Percentiles rank a stretch among this genome's conserved stretches.
phyloP scores from a whole-genome alignment of 305 asterid genomes.

The Plantago coronopus region DNA sequence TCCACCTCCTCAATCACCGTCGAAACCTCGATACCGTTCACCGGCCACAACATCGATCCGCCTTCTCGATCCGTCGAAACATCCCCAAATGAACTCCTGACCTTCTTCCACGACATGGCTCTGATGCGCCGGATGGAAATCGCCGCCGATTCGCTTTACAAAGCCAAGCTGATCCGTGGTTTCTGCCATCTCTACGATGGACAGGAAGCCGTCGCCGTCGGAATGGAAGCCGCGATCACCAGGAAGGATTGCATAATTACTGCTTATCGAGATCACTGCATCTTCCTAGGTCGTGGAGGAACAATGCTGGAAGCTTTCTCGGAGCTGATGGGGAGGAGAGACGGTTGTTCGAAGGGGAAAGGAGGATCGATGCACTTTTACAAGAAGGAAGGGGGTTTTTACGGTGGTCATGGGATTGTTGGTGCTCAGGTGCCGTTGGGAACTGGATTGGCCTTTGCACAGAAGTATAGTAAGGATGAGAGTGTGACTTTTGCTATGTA shows the following conservation, averaged over 20 bases:
- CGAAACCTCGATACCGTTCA: constrained; percentile 80
- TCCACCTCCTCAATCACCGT: constrained; percentile 56
- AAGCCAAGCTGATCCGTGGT: constrained; percentile 85
- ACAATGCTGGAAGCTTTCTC: constrained; percentile 52
- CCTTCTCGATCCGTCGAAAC: constrained; percentile 76
- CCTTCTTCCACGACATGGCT: constrained; percentile 72
- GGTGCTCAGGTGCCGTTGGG: constrained; percentile 92
- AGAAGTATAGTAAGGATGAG: constrained; percentile 80
- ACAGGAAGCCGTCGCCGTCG: constrained; percentile 78
- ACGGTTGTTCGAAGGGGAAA: constrained; percentile 78
- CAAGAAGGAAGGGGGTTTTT: constrained; percentile 72
- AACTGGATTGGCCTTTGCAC: constrained; percentile 77
- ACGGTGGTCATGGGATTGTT: constrained; percentile 89
- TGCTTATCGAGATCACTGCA: constrained; percentile 79
- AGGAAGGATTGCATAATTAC: constrained; percentile 76
- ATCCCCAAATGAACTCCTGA: constrained; percentile 50
- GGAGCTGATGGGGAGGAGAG: constrained; percentile 82
- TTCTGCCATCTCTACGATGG: constrained; percentile 93
- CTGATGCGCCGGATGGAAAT: constrained; percentile 89
- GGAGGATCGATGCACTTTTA: constrained; percentile 97
- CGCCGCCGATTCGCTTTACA: constrained; percentile 87
- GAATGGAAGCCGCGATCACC: constrained; percentile 87
- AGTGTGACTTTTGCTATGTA: constrained; percentile 68
- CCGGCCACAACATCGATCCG: constrained; percentile 74
- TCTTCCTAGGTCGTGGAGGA: constrained; percentile 76